Evolutionary conservation across 768 basidiomycete species (phyloP).

Genomic region (Trametes meyenii): DNA sequence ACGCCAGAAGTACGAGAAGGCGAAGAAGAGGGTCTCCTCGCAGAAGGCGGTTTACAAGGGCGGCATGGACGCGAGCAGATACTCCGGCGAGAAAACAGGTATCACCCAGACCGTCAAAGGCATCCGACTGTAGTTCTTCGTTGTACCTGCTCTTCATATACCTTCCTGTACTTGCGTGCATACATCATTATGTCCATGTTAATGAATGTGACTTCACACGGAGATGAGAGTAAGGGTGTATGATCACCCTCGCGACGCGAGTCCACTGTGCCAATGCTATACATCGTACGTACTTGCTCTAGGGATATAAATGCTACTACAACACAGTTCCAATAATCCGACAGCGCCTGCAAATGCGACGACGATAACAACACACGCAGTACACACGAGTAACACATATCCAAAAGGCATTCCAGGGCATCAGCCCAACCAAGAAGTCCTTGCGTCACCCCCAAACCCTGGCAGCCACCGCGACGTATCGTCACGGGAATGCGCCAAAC

Average conservation of each 20-base stretch:
- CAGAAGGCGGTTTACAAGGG: conserved; percentile 95
- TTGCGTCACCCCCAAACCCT: neutral
- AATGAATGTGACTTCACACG: neutral
- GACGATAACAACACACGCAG: neutral
- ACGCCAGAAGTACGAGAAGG: conserved; percentile 89
- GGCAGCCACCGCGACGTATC: neutral
- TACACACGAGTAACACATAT: conserved; percentile 2
- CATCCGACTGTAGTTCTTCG: conserved; percentile 52
- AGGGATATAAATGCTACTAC: conserved; percentile 23
- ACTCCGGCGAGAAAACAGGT: conserved; percentile 92
- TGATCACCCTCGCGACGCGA: neutral
- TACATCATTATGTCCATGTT: neutral
- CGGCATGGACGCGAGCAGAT: conserved; percentile 72
- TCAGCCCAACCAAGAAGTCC: neutral
- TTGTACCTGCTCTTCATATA: neutral
- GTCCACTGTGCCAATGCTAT: conserved; percentile 10
- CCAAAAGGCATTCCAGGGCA: neutral
- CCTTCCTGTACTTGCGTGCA: neutral
- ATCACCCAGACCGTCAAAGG: conserved; percentile 91
- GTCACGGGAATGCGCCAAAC: conserved; percentile 4
- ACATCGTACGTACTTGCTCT: conserved; percentile 15
- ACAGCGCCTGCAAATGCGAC: conserved; percentile 9
- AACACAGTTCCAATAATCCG: conserved; percentile 18
- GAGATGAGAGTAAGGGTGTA: neutral
- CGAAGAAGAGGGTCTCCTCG: conserved; percentile 87